A percentile compares a stretch with the other conserved stretches of the same genome.
Conservation (phyloP, 495 filamentous ascomycete genomes). For the Letharia lupina region DNA sequence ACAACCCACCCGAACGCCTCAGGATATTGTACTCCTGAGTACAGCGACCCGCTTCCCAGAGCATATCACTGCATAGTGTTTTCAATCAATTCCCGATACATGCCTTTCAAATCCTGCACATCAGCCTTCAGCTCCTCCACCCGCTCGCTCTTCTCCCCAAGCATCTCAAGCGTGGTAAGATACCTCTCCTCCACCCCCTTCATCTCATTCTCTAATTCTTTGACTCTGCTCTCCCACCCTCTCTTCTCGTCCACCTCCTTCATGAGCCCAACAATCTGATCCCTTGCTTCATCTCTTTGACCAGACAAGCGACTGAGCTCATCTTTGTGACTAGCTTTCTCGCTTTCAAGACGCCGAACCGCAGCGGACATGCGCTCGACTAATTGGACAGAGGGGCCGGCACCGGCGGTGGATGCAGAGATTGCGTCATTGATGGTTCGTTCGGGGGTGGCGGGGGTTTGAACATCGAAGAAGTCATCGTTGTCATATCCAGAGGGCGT, state of each 20-base stretch:
- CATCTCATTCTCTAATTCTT: slow-evolving; percentile 58
- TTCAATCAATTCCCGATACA: slow-evolving; percentile 89
- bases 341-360: slow-evolving; percentile 81
- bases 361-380: slow-evolving; percentile 95
- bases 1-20: slow-evolving; percentile 1
- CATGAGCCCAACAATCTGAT: slow-evolving; percentile 83
- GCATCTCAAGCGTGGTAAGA: slow-evolving; percentile 83
- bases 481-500: slow-evolving; percentile 54
- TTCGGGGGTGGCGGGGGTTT: slow-evolving; percentile 56
- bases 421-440: slow-evolving; percentile 79
- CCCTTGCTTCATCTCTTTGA: slow-evolving; percentile 85
- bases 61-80: slow-evolving; percentile 59
- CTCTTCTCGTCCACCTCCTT: slow-evolving; percentile 67
- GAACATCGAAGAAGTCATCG: slow-evolving; percentile 54
- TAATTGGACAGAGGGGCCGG: slow-evolving; percentile 88
- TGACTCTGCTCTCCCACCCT: slow-evolving; percentile 48
- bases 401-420: slow-evolving; percentile 77
- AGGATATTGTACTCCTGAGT: background rate
- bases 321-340: slow-evolving; percentile 77
- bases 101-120: slow-evolving; percentile 84
- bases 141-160: slow-evolving; percentile 92
- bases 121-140: slow-evolving; percentile 86
- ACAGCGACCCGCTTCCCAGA: background rate
- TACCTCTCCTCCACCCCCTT: slow-evolving; percentile 55
- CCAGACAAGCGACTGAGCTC: slow-evolving; percentile 68